Percentiles rank a stretch among this genome's conserved stretches.
phyloP scores from a whole-genome alignment of 2,329 filamentous ascomycete genomes.

The Fusarium nisikadoi region DNA sequence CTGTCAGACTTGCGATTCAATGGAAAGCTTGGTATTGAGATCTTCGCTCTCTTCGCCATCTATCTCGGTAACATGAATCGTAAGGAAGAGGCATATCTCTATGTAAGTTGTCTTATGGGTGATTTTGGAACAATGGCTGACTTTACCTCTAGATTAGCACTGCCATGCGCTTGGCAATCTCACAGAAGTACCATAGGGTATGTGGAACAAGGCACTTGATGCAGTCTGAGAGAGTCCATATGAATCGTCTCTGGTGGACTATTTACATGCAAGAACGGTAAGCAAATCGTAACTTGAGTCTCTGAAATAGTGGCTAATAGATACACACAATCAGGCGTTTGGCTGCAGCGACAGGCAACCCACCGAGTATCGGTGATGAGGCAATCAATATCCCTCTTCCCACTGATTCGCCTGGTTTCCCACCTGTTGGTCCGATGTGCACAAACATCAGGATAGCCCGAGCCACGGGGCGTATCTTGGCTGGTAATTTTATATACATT shows the following conservation, averaged over 20 bases:
- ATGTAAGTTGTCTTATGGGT: conserved; percentile 12
- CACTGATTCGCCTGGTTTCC: conserved; percentile 44
- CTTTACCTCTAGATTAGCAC: conserved; percentile 39
- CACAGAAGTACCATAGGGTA: conserved; percentile 45
- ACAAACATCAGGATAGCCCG: conserved; percentile 45
- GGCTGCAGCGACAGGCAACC: conserved; percentile 42
- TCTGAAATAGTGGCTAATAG: background rate
- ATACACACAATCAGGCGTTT: conserved; percentile 21
- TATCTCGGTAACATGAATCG: conserved; percentile 42
- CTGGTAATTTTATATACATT: conserved; percentile 4
- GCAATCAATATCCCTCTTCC: conserved; percentile 43
- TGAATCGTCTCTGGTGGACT: conserved; percentile 46
- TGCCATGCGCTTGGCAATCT: conserved; percentile 43
- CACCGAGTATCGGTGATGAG: conserved; percentile 40
- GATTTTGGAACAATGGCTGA: background rate
- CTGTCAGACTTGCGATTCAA: conserved; percentile 42
- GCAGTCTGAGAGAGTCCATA: conserved; percentile 43
- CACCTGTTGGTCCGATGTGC: conserved; percentile 43
- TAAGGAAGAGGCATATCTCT: conserved; percentile 43
- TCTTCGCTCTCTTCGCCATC: conserved; percentile 42
- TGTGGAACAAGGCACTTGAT: conserved; percentile 42
- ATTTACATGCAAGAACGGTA: conserved; percentile 48
- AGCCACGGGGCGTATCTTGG: conserved; percentile 43
- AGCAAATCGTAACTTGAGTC: background rate
- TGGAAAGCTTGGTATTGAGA: conserved; percentile 45